Base-by-base conservation (phyloP, 805 yeast genomes). In the Starmerella vaccinii region DNA sequence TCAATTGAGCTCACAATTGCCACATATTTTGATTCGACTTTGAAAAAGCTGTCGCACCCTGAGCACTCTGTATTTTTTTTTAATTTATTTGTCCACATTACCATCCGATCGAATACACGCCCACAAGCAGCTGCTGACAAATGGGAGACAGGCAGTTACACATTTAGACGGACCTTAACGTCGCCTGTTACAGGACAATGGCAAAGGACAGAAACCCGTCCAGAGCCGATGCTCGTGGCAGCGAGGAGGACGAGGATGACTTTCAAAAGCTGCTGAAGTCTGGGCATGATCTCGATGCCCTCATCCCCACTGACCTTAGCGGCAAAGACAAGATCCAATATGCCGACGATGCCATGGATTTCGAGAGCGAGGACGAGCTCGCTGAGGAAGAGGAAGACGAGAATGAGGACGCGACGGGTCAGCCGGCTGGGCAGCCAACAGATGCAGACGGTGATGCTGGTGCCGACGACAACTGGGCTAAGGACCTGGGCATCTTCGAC, bases 331-430 rank as follows among this genome's bases (percentile, higher is more conserved):
- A 76, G 65, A 69, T 84, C 2, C 74, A 75, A 49, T 97, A 89
- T 65, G 89, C 92, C 1, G 95, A 78, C 6, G 90, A 89, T 65
- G 98, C 98, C 9, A 71, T 88, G 29, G 97, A 90, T 65, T 90
- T 84, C 63, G 96, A 86, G 61, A 95, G 86, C 63, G 94, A 85
- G 61, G 97, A 89, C 58, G 97, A 89, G 65, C 70, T 89, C 45
- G 97, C 97, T 0, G 97, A 89, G 22, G 96, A 89, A 42, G 95
- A 85, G 50, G 72, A 67, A 5, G 72, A 62, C n/a, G 68, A 62
- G 19, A 49, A 42, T 13, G 49, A 42, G 6, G 54, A 32, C 29
- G 29, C 6, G 9, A 26, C 29, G 29, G 29, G 29, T n/a, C n/a
- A n/a, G 22, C 60, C 53, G 19, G 59, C 41, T 12, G 59, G 53